Base-by-base conservation (phyloP, 257 asterid genomes). In the Oldenlandia corymbosa region DNA sequence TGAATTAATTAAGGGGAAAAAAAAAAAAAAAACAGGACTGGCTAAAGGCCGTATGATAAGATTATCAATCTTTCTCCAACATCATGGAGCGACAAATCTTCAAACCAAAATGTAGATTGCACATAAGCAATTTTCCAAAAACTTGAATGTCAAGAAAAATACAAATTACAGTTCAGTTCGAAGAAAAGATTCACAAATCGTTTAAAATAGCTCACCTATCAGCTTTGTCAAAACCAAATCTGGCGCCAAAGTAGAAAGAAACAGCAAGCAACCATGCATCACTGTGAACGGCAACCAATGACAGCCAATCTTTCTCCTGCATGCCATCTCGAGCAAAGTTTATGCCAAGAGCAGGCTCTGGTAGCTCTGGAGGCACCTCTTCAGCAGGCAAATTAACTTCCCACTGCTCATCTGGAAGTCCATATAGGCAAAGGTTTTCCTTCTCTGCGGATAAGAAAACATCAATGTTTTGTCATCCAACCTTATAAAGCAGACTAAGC, bases 291-390 rank as follows among this genome's bases (percentile, higher is more conserved):
- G 95, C 91, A 71, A 88, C 95, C 75, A 88, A 75, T 66, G 93
- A 84, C 64, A 85, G 69, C 95, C 93, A 88, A 74, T 88, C 91
- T 75, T 80, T 81, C 66, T 78, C 87, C 73, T 78, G 85, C 95
- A 88, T 88, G 61, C 93, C 93, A 77, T 85, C 95, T 65, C 93
- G 79, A 51, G 93, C 91, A 78, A 88, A 88, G 80, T 85, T 88
- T 36, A 88, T 88, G 39, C 95, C 95, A 53, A 85, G 70, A 75
- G 86, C 90, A 30, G 95, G 95, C 64, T 88, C 95, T 3, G 95
- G 95, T 57, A 85, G 87, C 88, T 85, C 93, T 2, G 95, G 83
- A 50, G 95, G 93, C 75, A 88, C 91, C 77, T 88, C 94, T 75
- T 85, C 93, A 67, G 90, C 93, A 55, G 91, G 95, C 68, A 85